Percentiles rank a stretch among this genome's conserved stretches.
Conservation (phyloP, 2,329 filamentous ascomycete genomes). For the Diaporthe vaccinii region DNA sequence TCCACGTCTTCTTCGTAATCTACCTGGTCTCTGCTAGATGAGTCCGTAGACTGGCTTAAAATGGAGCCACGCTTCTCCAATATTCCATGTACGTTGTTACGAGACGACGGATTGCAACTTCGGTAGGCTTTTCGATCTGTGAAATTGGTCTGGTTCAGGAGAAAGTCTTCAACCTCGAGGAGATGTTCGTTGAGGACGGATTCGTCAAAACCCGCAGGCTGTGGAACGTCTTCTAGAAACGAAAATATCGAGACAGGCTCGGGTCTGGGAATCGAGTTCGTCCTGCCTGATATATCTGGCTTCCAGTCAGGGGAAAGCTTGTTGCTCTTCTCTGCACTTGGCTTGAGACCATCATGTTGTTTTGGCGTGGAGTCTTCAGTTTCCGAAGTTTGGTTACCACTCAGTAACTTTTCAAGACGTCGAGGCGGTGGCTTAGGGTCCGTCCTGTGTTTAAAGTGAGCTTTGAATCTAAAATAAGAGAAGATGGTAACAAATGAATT, state of each 20-base stretch:
- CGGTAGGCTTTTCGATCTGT: slow-evolving; percentile 14
- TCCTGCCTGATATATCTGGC: background rate
- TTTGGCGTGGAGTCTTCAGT: background rate
- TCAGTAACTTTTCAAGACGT: background rate
- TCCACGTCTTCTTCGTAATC: slow-evolving; percentile 2
- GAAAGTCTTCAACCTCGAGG: slow-evolving; percentile 2
- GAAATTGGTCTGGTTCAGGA: background rate
- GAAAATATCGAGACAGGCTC: background rate
- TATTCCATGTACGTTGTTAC: background rate
- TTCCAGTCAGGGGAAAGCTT: background rate
- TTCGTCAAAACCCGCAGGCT: background rate
- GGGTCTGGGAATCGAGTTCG: background rate
- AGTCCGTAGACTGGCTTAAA: background rate
- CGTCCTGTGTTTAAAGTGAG: background rate
- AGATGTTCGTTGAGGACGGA: slow-evolving; percentile 6
- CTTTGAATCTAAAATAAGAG: no score
- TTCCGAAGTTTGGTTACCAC: background rate
- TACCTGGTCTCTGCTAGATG: background rate
- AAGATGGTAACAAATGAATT: no score
- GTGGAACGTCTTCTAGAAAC: background rate
- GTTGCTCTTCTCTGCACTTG: background rate
- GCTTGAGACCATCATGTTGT: background rate
- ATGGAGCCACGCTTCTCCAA: background rate
- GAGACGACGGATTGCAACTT: background rate
- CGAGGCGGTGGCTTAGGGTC: background rate